phyloP scores from a whole-genome alignment of 306 rosid genomes.

The Phaseolus lunatus region DNA sequence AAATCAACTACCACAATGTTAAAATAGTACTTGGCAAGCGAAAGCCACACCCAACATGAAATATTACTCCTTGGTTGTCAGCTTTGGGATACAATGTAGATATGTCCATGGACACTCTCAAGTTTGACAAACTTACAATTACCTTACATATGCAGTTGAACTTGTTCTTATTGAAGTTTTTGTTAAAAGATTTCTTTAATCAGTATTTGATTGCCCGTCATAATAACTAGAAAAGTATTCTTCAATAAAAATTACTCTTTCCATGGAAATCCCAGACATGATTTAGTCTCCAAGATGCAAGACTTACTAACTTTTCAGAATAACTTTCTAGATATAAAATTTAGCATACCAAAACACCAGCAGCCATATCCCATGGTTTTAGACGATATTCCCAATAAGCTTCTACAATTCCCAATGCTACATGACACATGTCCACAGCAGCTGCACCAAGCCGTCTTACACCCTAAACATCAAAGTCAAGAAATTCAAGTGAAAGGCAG shows the following conservation, averaged over 20 bases:
- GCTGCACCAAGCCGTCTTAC: conserved; percentile 99
- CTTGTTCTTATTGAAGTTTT: background rate
- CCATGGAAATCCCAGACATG: conserved; percentile 14
- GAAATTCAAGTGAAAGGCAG: conserved; percentile 11
- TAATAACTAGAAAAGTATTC: conserved; percentile 5
- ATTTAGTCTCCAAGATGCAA: conserved; percentile 20
- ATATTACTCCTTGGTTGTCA: too few relatives aligned
- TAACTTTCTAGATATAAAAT: conserved; percentile 21
- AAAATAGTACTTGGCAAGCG: too few relatives aligned
- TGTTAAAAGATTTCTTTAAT: background rate
- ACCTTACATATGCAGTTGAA: background rate
- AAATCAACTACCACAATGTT: too few relatives aligned
- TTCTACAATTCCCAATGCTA: conserved; percentile 93
- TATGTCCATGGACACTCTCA: too few relatives aligned
- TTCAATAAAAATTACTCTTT: background rate
- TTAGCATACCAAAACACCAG: conserved; percentile 84
- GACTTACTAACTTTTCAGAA: background rate
- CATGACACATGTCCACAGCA: conserved; percentile 98
- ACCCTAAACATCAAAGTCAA: conserved; percentile 64
- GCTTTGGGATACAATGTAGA: too few relatives aligned
- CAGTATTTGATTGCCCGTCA: conserved; percentile 5
- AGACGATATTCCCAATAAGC: conserved; percentile 99
- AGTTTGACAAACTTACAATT: too few relatives aligned
- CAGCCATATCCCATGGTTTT: conserved; percentile 99
- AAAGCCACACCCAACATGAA: too few relatives aligned